Evolutionary conservation across 176 grass and related monocot genomes (phyloP), one percentile per base, ranked within the genome.

Genomic region (Lolium perenne): DNA sequence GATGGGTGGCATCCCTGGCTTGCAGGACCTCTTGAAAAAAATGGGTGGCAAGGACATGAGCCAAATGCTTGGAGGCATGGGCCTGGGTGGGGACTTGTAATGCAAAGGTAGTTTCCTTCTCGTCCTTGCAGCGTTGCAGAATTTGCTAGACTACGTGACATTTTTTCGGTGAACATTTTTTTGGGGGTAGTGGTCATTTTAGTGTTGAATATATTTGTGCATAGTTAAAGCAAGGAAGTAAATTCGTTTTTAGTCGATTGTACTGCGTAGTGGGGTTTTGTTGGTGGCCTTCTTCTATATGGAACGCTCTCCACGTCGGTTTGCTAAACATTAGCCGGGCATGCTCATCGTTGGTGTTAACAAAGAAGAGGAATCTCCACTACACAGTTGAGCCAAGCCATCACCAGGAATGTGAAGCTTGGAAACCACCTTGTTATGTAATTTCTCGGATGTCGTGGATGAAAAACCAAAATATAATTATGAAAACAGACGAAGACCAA

Each of bases 1-100:
- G 81, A 94, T 98, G 17, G 95, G 95, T 9, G 93, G 95, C 61
- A 92, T 98, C 89, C 65, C 90, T 5, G 93, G 95, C 8, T 72
- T 98, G 41, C 91, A 98, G 79, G 76, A 78, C 49, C 77, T 98
- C 59, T 91, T 98, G 91, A 98, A 98, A 54, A 93, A 98, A 71
- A 95, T 98, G 93, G 93, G 95, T 38, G 63, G 91, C 80, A 21
- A 93, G 60, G 94, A 93, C 20, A 94, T 97, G 83, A 38, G 78
- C 21, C 86, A 89, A 68, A 98, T 98, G 93, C 83, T 93, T 7
- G 93, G 95, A 65, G 89, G 85, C 53, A 80, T 86, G 49, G 85
- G 86, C 25, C 32, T 61, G 11, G 80, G 79, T 38, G 81, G 80
- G 35, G 76, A 79, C 25, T 21, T 51, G n/a, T 29, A 47, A 45